Percentiles rank a stretch among this genome's conserved stretches.
Conservation (phyloP, 1,284 basidiomycete genomes). For the Mrakiaceae sp. region DNA sequence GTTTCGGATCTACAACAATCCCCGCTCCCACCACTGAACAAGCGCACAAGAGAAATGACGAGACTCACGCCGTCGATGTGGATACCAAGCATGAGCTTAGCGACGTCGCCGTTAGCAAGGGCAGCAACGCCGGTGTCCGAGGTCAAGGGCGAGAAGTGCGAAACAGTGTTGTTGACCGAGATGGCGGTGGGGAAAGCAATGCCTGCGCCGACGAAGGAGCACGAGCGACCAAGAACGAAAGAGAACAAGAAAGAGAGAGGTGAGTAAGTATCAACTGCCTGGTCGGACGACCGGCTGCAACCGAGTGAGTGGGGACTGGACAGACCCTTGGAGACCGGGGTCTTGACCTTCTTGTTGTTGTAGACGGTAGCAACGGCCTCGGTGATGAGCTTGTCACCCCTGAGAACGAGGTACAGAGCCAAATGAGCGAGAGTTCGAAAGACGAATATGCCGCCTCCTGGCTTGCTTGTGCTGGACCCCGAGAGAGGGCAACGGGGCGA, state of each 20-base stretch:
- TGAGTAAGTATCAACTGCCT: neutral
- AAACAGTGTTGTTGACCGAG: constrained; percentile 66
- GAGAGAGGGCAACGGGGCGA: neutral
- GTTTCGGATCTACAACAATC: too few relatives aligned
- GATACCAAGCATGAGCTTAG: constrained; percentile 90
- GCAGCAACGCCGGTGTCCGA: constrained; percentile 53
- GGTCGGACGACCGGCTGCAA: neutral
- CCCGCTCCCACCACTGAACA: constrained; percentile 13
- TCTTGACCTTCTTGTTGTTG: constrained; percentile 74
- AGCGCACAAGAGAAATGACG: neutral
- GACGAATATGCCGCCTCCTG: constrained; percentile 1
- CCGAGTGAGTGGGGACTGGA: constrained; percentile 6
- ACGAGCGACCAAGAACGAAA: neutral
- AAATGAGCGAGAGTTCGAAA: neutral
- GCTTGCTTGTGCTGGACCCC: neutral
- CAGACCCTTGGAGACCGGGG: constrained; percentile 60
- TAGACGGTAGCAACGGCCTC: constrained; percentile 74
- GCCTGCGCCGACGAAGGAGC: constrained; percentile 41
- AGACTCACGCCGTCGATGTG: constrained; percentile 70
- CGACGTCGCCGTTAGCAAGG: constrained; percentile 80
- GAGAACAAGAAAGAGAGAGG: neutral
- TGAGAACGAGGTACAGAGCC: constrained; percentile 7
- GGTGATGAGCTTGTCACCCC: constrained; percentile 81
- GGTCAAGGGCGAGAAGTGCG: constrained; percentile 46
- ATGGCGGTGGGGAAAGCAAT: constrained; percentile 88